Evolutionary conservation across 1,139 yeast genomes (phyloP).

Genomic region (Lizanozyma gosingica): DNA sequence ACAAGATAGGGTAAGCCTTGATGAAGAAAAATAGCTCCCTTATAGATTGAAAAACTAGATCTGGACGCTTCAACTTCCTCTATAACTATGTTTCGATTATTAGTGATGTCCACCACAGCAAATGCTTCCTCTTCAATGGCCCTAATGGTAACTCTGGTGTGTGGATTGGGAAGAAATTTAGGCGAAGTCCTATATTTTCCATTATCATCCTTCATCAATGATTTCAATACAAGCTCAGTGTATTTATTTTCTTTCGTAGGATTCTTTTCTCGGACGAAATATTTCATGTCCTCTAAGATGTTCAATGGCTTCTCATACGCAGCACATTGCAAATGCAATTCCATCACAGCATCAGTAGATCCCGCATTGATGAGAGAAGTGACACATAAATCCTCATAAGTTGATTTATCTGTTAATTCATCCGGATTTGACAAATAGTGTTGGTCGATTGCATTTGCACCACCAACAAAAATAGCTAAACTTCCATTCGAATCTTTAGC

Average conservation of each 20-base stretch:
- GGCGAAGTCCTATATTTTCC: slow-evolving; percentile 55
- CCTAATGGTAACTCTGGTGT: slow-evolving; percentile 64
- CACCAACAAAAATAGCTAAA: slow-evolving; percentile 74
- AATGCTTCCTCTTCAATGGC: slow-evolving; percentile 71
- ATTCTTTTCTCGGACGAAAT: slow-evolving; percentile 40
- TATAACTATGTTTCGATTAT: slow-evolving; percentile 61
- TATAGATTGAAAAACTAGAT: slow-evolving; percentile 84
- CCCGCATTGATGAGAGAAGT: slow-evolving; percentile 28
- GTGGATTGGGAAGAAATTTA: slow-evolving; percentile 71
- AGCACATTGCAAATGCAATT: slow-evolving; percentile 89
- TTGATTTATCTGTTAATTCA: slow-evolving; percentile 39
- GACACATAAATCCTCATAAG: slow-evolving; percentile 38
- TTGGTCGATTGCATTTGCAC: slow-evolving; percentile 81
- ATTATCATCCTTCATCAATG: slow-evolving; percentile 34
- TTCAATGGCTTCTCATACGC: slow-evolving; percentile 73
- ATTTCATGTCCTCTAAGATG: slow-evolving; percentile 41
- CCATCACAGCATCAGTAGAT: slow-evolving; percentile 38
- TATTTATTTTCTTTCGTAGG: slow-evolving; percentile 15
- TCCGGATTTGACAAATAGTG: slow-evolving; percentile 68
- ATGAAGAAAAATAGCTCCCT: slow-evolving; percentile 90
- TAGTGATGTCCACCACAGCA: slow-evolving; percentile 85
- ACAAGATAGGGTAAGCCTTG: slow-evolving; percentile 89
- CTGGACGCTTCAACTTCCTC: slow-evolving; percentile 90
- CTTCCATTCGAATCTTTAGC: slow-evolving; percentile 52
- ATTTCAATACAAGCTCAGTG: neutral